These are phyloP conservation scores for Dendryphion nanum DNA, from an alignment of 2,329 filamentous ascomycete species.

Conservation along the genomic window DNA sequence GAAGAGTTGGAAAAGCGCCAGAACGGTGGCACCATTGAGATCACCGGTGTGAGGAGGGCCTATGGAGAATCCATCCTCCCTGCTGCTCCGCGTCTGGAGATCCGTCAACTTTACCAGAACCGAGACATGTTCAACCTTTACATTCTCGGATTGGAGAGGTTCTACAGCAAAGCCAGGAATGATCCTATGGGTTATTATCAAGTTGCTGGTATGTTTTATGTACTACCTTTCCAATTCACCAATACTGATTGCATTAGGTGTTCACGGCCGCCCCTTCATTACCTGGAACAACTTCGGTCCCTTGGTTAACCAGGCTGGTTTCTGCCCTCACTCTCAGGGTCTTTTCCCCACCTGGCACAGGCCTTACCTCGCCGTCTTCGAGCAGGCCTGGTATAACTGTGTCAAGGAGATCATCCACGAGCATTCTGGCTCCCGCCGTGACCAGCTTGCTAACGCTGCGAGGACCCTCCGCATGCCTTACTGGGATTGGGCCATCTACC, in stretches of 20 bases:
- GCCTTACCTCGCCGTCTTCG: slow-evolving; percentile 67
- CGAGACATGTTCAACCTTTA: slow-evolving; percentile 73
- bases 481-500: slow-evolving; percentile 49
- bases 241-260: slow-evolving; percentile 51
- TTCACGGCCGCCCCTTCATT: slow-evolving; percentile 72
- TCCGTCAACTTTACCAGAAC: slow-evolving; percentile 62
- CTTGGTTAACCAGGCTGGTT: slow-evolving; percentile 58
- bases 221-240: background rate
- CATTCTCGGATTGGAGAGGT: slow-evolving; percentile 69
- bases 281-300: slow-evolving; percentile 53
- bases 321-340: slow-evolving; percentile 73
- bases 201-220: slow-evolving; percentile 60
- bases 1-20: slow-evolving; percentile 4
- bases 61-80: slow-evolving; percentile 19
- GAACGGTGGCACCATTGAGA: slow-evolving; percentile 15
- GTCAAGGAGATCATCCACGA: slow-evolving; percentile 42
- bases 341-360: slow-evolving; percentile 83
- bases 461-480: slow-evolving; percentile 45
- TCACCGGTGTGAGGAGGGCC: slow-evolving; percentile 27
- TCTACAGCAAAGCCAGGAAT: slow-evolving; percentile 66
- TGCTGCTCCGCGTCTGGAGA: slow-evolving; percentile 58
- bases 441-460: slow-evolving; percentile 42
- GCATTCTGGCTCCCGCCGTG: slow-evolving; percentile 40
- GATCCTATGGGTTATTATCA: slow-evolving; percentile 73
- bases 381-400: slow-evolving; percentile 48